A percentile compares a stretch with the other conserved stretches of the same genome.
These are phyloP conservation scores for Arthrobotrys megalospora DNA, from an alignment of 2,329 filamentous ascomycete genomes.

Conservation along the genomic window DNA sequence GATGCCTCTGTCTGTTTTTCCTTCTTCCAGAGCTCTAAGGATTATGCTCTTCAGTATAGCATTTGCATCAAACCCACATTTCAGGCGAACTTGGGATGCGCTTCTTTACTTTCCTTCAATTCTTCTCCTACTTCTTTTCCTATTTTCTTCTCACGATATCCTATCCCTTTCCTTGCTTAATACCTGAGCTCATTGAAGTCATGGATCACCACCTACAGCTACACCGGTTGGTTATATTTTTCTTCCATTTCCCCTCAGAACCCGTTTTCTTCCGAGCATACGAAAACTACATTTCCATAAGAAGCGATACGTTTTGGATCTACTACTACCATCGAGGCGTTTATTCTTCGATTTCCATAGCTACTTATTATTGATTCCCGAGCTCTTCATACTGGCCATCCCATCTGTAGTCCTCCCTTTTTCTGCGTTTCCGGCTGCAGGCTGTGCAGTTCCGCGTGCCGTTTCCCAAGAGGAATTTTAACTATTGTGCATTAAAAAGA, in stretches of 20 bases:
- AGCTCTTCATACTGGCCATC: constrained; percentile 42
- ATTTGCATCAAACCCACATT: constrained; percentile 55
- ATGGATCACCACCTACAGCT: constrained; percentile 28
- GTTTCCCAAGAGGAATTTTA: not conserved
- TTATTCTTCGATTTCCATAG: constrained; percentile 23
- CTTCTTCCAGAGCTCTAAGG: constrained; percentile 20
- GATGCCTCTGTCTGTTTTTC: constrained; percentile 31
- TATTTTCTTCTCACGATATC: constrained; percentile 9
- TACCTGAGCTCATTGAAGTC: constrained; percentile 22
- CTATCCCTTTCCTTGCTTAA: constrained; percentile 7
- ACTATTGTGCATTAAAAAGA: constrained; percentile 11
- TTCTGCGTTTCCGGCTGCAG: constrained; percentile 12
- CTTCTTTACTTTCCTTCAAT: constrained; percentile 44
- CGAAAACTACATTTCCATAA: constrained; percentile 25
- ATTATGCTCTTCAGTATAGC: constrained; percentile 37
- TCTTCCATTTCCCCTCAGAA: not conserved
- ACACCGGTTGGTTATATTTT: constrained; percentile 11
- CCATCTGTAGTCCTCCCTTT: constrained; percentile 9
- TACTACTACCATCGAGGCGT: constrained; percentile 27
- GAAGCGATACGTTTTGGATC: constrained; percentile 29
- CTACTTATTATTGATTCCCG: constrained; percentile 19
- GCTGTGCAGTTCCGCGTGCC: constrained; percentile 36
- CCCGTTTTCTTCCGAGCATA: constrained; percentile 35
- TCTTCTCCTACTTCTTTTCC: constrained; percentile 27
- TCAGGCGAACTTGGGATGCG: constrained; percentile 60